These are phyloP conservation scores for Medicago ruthenica DNA, from an alignment of 306 rosid species.

Conservation along the genomic window DNA sequence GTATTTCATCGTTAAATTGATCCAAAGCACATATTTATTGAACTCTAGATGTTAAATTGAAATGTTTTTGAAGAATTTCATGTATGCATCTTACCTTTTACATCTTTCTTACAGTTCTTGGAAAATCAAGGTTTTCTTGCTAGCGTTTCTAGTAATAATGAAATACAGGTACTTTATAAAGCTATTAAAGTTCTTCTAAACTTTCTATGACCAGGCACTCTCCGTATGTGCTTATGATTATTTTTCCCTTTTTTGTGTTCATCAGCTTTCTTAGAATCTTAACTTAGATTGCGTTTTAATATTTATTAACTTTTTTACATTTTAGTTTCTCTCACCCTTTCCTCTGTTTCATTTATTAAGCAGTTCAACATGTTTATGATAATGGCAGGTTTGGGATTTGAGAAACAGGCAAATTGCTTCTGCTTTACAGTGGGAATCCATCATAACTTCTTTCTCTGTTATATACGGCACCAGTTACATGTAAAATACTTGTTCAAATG, in stretches of 20 bases:
- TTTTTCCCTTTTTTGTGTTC: slow-evolving; percentile 9
- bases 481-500: slow-evolving; percentile 57
- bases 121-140: slow-evolving; percentile 89
- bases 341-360: slow-evolving; percentile 36
- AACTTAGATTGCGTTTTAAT: slow-evolving; percentile 15
- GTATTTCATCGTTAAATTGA: background rate
- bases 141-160: slow-evolving; percentile 73
- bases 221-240: slow-evolving; percentile 15
- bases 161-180: slow-evolving; percentile 72
- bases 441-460: slow-evolving; percentile 87
- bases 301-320: background rate
- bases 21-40: slow-evolving; percentile 29
- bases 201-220: slow-evolving; percentile 22
- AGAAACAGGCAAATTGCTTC: slow-evolving; percentile 74
- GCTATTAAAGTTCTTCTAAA: slow-evolving; percentile 29
- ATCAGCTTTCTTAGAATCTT: slow-evolving; percentile 30
- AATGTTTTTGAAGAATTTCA: slow-evolving; percentile 23
- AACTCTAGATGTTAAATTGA: slow-evolving; percentile 31
- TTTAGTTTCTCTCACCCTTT: background rate
- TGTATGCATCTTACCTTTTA: slow-evolving; percentile 29
- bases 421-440: slow-evolving; percentile 81
- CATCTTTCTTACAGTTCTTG: slow-evolving; percentile 65
- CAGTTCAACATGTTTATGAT: slow-evolving; percentile 54
- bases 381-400: slow-evolving; percentile 92
- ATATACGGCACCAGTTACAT: slow-evolving; percentile 82